Evolutionary conservation across 2,329 filamentous ascomycete genomes (phyloP), one percentile per base, ranked within the genome.

Genomic region (Apiospora rasikravindrae): DNA sequence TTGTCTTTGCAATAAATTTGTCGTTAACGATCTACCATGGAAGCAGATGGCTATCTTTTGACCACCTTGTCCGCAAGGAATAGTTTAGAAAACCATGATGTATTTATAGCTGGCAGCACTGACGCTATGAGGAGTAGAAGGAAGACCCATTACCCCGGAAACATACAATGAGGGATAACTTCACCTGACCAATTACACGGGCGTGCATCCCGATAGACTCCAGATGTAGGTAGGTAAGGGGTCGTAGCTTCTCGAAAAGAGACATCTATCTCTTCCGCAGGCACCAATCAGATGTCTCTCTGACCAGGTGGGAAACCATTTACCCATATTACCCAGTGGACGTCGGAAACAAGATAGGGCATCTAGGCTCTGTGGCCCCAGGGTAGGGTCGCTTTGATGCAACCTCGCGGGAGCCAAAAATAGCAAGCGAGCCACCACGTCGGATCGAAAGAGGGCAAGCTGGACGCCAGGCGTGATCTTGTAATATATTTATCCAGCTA

Each of bases 321-420:
- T 64, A 64, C 57, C 57, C 57, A 40, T 64, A 64, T 64, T 64
- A 64, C 3, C 57, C 57, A 40, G 57, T 64, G 40, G 57, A 40
- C 10, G 33, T 64, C 26, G 57, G 57, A n/a, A 64, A n/a, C n/a
- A n/a, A 22, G 40, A 64, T 64, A n/a, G 57, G 29, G 19, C 57
- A 40, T 64, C 57, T 40, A 40, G 57, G 57, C 57, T 40, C 22
- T 64, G 29, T 64, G 19, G 19, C 29, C 33, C 19, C 2, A 11
- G 19, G 6, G 19, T 14, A 22, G 57, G 33, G 57, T 64, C 29
- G 33, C 57, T 13, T 64, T 33, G 57, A 64, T 64, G 33, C 33
- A 64, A 64, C 57, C 8, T 10, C 22, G 33, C 33, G 33, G 57
- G 57, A 19, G 2, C 40, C 57, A 40, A 64, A 64, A 64, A 64